Base-by-base conservation (phyloP, 257 asterid species). In the Buddleja alternifolia region DNA sequence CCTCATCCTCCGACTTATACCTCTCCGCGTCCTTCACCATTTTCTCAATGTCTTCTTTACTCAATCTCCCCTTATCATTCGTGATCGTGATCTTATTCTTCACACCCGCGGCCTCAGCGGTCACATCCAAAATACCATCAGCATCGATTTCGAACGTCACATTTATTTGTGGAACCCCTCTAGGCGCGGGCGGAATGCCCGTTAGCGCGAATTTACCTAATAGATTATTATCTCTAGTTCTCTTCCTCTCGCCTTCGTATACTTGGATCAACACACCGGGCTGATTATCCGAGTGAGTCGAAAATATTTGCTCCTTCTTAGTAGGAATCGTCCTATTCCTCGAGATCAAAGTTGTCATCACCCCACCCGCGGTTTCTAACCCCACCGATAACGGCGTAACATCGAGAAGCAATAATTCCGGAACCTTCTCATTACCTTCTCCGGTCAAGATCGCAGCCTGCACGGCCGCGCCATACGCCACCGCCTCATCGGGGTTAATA, bases 241-340 rank as follows among this genome's bases (percentile, higher is more conserved):
- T 68, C 3, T 87, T 83, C 20, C 90, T 39, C 25, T 84, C 90
- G 0, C 90, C 90, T 58, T 84, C 90, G 17, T 79, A 84, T 0
- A 84, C 90, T 17, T 84, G 90, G 60, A 84, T 81, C 29, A 84
- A 54, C 4, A 84, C 90, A 5, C 90, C 90, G 0, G 89, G 87
- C 20, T 84, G 90, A 20, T 73, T 84, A 24, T 84, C 90, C 0
- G 87, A 76, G 17, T 81, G 81, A 0, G 90, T 84, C 0, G 90
- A 84, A 51, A 84, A 84, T 1, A 81, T 60, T 65, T 84, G 89
- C 65, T 84, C 89, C 46, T 84, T 81, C 58, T 84, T 84, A 0
- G 86, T 81, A 7, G 86, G 89, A 39, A 84, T 76, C 6, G 89
- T 83, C 0, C 85, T 83, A 76, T 83, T 83, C 15, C 88, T 67